These are phyloP conservation scores for Xylariaceae sp. DNA, from an alignment of 2,329 filamentous ascomycete genomes.

Conservation along the genomic window DNA sequence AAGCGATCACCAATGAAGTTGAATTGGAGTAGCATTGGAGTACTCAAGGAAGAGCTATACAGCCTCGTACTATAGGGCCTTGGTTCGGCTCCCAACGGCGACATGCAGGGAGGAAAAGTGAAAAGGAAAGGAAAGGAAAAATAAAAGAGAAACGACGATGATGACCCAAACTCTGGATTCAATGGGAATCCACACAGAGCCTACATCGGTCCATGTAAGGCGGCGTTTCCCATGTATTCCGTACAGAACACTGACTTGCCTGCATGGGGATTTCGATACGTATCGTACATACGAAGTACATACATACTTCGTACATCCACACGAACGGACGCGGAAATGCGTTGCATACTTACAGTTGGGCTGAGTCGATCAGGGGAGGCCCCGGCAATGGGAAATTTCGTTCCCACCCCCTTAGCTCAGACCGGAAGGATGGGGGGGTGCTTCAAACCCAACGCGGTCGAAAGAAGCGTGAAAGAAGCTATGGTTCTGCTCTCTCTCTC, in stretches of 20 bases:
- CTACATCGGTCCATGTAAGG: too few species aligned
- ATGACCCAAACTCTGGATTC: conserved; percentile 28
- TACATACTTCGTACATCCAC: neutral
- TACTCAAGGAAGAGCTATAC: conserved; percentile 22
- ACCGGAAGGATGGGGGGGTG: conserved; percentile 1
- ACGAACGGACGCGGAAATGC: too few species aligned
- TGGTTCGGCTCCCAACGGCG: conserved; percentile 27
- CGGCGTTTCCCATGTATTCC: too few species aligned
- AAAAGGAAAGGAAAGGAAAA: too few species aligned
- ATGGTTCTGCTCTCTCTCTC: neutral
- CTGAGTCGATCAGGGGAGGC: conserved; percentile 13
- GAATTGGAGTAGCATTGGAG: neutral
- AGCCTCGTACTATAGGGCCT: conserved; percentile 27
- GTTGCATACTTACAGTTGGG: conserved; percentile 5
- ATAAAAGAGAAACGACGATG: neutral
- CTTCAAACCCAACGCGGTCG: conserved; percentile 4
- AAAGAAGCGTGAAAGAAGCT: conserved; percentile 1
- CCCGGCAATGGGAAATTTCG: neutral
- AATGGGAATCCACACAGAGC: conserved; percentile 19
- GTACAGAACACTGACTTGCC: too few species aligned
- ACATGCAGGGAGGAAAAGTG: conserved; percentile 23
- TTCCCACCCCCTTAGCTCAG: conserved; percentile 1
- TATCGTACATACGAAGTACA: neutral
- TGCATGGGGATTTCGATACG: too few species aligned
- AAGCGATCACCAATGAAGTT: conserved; percentile 7